Conservation (phyloP, 345 rosid genomes). For the Cardamine chenopodiifolia region DNA sequence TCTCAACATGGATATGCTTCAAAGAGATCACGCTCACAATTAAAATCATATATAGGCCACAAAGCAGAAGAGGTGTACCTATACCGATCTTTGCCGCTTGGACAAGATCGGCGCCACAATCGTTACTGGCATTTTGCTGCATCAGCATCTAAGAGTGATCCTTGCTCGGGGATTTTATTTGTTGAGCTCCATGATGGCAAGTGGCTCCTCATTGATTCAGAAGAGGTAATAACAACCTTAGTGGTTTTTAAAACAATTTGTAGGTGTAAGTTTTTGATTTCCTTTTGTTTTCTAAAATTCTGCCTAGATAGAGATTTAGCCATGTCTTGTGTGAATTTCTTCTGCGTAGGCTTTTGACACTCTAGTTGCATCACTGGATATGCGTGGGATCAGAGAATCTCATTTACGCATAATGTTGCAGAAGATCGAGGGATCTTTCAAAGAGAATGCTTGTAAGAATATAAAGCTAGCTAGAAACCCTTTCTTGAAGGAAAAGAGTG, state of each 20-base stretch:
- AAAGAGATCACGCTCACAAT: conserved; percentile 80
- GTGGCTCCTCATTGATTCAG: conserved; percentile 91
- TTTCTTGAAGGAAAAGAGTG: conserved; percentile 41
- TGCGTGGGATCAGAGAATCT: conserved; percentile 93
- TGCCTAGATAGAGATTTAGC: conserved; percentile 18
- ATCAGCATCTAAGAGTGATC: conserved; percentile 84
- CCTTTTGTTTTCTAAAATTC: background rate
- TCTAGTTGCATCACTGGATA: conserved; percentile 75
- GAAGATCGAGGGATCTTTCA: conserved; percentile 77
- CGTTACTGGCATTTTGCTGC: conserved; percentile 97
- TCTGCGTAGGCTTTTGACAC: conserved; percentile 79
- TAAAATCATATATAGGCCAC: conserved; percentile 89
- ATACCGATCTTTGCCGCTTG: conserved; percentile 96
- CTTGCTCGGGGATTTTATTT: conserved; percentile 86
- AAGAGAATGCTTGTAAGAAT: conserved; percentile 57
- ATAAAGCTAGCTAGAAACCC: conserved; percentile 38
- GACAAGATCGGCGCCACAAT: conserved; percentile 96
- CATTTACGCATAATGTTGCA: conserved; percentile 90
- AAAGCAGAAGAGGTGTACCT: conserved; percentile 90
- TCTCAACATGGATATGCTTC: conserved; percentile 70
- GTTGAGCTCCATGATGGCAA: conserved; percentile 76
- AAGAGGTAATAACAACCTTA: conserved; percentile 59
- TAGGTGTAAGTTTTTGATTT: background rate
- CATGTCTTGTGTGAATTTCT: conserved; percentile 14
- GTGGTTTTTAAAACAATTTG: background rate